Percentiles rank a stretch among this genome's conserved stretches.
Evolutionary conservation across 2,329 filamentous ascomycete genomes (phyloP).

Genomic region (Trichoderma gracile): DNA sequence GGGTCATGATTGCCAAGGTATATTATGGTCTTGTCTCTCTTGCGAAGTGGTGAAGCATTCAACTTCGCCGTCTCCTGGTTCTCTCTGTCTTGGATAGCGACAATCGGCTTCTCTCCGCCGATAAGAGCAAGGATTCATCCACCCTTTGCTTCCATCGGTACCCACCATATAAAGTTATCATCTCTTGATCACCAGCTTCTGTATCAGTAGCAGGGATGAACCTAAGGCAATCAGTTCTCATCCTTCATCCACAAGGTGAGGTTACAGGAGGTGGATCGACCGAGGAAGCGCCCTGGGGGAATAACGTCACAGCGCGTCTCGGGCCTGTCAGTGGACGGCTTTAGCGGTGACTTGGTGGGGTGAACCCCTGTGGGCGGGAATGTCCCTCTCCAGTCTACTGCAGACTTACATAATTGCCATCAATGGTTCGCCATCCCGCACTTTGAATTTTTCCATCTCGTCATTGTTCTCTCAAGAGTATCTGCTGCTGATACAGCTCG

Average conservation of each 20-base stretch:
- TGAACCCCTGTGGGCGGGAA: background rate
- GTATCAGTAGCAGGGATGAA: no score
- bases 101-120: no score
- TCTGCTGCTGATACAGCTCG: background rate
- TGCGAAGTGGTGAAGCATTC: no score
- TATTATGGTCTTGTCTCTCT: no score
- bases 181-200: no score
- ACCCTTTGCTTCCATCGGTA: no score
- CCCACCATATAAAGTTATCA: no score
- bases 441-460: background rate
- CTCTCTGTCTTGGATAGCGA: no score
- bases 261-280: slow-evolving; percentile 3
- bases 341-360: slow-evolving; percentile 7
- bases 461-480: background rate
- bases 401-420: slow-evolving; percentile 11
- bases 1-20: no score
- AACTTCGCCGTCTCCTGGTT: no score
- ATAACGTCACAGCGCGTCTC: slow-evolving; percentile 22
- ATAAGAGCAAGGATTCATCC: no score
- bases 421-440: background rate
- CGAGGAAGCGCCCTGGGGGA: slow-evolving; percentile 6
- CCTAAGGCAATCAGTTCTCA: no score
- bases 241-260: background rate
- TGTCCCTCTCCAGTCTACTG: background rate
- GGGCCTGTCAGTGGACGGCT: slow-evolving; percentile 1